phyloP scores from a whole-genome alignment of 2,329 filamentous ascomycete species.

The Penicillium carneum region DNA sequence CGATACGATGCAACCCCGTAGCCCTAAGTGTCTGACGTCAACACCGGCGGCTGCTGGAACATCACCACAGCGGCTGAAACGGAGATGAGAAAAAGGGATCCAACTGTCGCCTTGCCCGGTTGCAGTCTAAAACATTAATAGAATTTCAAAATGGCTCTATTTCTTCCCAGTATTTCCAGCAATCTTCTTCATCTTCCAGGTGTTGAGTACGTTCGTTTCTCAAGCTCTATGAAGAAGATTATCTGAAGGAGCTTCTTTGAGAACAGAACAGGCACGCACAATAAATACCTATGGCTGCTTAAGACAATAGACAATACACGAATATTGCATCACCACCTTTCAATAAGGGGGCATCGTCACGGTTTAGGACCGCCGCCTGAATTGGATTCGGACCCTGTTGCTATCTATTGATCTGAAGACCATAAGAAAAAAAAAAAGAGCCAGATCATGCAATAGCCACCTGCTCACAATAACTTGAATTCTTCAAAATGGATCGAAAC shows the following conservation, averaged over 20 bases:
- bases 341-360: background rate
- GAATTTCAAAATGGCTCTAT: slow-evolving; percentile 3
- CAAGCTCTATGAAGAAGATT: background rate
- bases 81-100: slow-evolving; percentile 15
- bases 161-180: background rate
- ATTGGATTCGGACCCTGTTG: slow-evolving; percentile 10
- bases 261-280: background rate
- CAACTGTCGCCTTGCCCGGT: slow-evolving; percentile 15
- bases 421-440: background rate
- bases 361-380: background rate
- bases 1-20: slow-evolving; percentile 2
- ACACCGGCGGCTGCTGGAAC: slow-evolving; percentile 36
- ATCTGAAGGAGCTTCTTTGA: background rate
- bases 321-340: slow-evolving; percentile 9
- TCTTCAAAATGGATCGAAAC: slow-evolving; percentile 5
- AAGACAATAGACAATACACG: slow-evolving; percentile 2
- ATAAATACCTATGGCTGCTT: background rate
- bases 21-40: slow-evolving; percentile 33
- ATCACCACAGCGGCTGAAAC: slow-evolving; percentile 27
- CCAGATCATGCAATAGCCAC: background rate
- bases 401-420: background rate
- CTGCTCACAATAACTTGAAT: background rate
- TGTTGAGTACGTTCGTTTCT: slow-evolving; percentile 1
- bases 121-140: slow-evolving; percentile 20
- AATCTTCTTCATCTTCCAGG: background rate